Base-by-base conservation (phyloP, 345 rosid species). In the Punica granatum region DNA sequence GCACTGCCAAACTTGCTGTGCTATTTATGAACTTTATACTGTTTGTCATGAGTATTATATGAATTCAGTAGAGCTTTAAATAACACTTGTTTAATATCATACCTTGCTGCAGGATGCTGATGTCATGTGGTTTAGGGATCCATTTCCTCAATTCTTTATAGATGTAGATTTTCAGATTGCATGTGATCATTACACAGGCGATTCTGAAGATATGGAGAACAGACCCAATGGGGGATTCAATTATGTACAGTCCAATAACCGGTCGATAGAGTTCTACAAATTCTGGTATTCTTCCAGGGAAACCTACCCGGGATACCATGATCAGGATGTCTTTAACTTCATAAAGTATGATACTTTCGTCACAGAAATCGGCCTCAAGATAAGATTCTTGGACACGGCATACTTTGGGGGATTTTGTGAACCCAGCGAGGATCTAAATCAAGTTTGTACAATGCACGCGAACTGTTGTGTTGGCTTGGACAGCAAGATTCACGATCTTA, bases 121-220 rank as follows among this genome's bases (percentile, higher is more conserved):
- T 85, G 71, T 91, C 80, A 84, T 91, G 96, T 91, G 97, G 97
- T 85, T 91, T 75, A 84, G 97, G 75, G 80, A 87, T 74, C 97
- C 97, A 39, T 87, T 89, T 78, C 82, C 81, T 3, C 79, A 74
- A 74, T 88, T 91, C 77, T 84, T 81, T 78, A 56, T 41, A 26
- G 88, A 84, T 74, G 86, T 74, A 23, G 95, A 90, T 80, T 85
- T 90, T 76, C 92, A 91, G 82, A 84, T 87, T 74, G 96, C 97
- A 31, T 91, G 97, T 51, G 97, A 91, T 72, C 83, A 82, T 73
- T 89, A 78, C 70, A 31, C 66, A 26, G 97, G 97, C 26, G 76
- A 76, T 48, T 63, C 87, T 13, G 73, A 71, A 37, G 86, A 84
- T 76, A 19, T 78, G 16, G 59, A 74, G 32, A 89, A 91, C 67